Evolutionary conservation across 2,329 filamentous ascomycete species (phyloP), one percentile per base, ranked within the genome.

Genomic region (Sporothrix globosa): DNA sequence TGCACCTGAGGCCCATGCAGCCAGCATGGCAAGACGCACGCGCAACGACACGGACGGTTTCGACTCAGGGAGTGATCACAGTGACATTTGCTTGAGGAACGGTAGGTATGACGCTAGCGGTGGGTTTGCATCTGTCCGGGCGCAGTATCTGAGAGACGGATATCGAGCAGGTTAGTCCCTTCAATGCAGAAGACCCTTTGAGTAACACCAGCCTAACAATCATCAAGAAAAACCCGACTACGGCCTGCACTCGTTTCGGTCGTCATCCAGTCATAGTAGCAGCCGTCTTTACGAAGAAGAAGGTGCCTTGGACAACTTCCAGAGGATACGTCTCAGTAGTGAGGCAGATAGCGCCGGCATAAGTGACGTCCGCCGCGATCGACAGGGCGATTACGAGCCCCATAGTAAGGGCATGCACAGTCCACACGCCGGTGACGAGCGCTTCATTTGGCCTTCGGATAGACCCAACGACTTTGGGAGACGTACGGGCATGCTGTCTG

Each of bases 11-110:
- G 58, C 70, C 0, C 27, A 34, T 2, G 63, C 63, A 0, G 44
- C 65, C 3, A 50, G 27, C 3, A 39, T 30, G 27, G 46, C 65
- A 6, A 39, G 73, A 10, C 50, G 73, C 5, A 13, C 53, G 3
- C 10, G 54, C 46, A 73, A 73, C 19, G 17, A 9, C 14, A 69
- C 73, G 0, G 73, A 74, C 69, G 70, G 71, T 11, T 70, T 69
- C 3, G 68, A 27, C 19, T 19, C 50, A 0, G 69, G 56, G 0
- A 53, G 30, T 17, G 69, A 66, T 6, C 30, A 39, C 13, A 58
- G 39, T 9, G 56, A 66, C 48, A 14, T 3, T 1, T 9, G 34
- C 14, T 13, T n/a, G 41, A 52, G 54, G n/a, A 63, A 48, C 21
- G 19, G 39, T 10, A 46, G 9, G 17, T 27, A 63, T 6, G 63